Base-by-base conservation (phyloP, 2,329 filamentous ascomycete genomes). In the Colletotrichum echinochloae region DNA sequence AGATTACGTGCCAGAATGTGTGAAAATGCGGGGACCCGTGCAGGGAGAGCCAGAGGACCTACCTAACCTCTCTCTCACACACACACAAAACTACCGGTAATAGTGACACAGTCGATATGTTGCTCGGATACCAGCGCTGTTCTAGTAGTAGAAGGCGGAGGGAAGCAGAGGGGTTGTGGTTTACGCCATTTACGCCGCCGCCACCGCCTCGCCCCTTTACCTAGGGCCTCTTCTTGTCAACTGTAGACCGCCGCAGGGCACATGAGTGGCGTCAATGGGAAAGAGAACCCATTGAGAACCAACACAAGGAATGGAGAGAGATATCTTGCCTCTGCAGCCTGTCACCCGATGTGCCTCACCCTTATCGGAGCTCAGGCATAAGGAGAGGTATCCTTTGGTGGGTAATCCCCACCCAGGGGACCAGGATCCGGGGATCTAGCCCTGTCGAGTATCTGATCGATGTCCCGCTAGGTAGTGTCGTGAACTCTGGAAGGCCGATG, bases 111-210 rank as follows among this genome's bases (percentile, higher is more conserved):
- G 59, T n/a, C 33, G 41, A 60, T 28, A 61, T 46, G 49, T 33
- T 39, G 44, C 59, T 23, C 18, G 18, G 49, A 35, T 37, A 37
- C 33, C 5, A 20, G 35, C 30, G 18, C 51, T 20, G 18, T 54
- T n/a, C 30, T 37, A n/a, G n/a, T n/a, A 16, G 33, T 8, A 9
- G 41, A 9, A 16, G 16, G n/a, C n/a, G n/a, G n/a, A n/a, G n/a
- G n/a, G n/a, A 33, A 16, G 33, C 8, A 9, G 41, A 9, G n/a
- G 16, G n/a, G 20, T 61, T 14, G 64, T 67, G 66, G 51, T 41
- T 59, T 60, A 70, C 67, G 64, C 67, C 28, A 57, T 70, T 70
- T 67, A 70, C 67, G 67, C 63, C 33, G 67, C 63, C 33, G 65
- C 41, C 64, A 16, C 35, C 33, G 52, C 51, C 41, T 60, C 5